A percentile compares a stretch with the other conserved stretches of the same genome.
Conservation (phyloP, 768 basidiomycete species). For the Suillus hirtellus region DNA sequence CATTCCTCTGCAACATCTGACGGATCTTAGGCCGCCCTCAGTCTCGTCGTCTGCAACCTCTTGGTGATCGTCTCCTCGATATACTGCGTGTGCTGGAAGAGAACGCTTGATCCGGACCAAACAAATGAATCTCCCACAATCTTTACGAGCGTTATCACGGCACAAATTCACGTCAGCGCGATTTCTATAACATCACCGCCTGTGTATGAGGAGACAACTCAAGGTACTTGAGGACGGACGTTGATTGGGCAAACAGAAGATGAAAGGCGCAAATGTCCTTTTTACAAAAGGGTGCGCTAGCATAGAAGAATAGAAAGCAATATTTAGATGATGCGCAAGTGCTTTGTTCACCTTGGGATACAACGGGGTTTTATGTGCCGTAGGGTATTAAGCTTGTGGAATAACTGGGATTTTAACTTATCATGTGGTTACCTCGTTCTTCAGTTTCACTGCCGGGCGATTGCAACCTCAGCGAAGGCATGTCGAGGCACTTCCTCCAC, state of each 20-base stretch:
- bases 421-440: neutral
- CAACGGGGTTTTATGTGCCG: neutral
- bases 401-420: neutral
- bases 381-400: neutral
- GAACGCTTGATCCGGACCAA: constrained; percentile 1
- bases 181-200: neutral
- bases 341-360: neutral
- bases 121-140: neutral
- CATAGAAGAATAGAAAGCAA: neutral
- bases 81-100: constrained; percentile 1
- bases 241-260: neutral
- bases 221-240: neutral
- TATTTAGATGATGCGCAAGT: neutral
- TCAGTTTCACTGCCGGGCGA: neutral
- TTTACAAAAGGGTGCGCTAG: neutral
- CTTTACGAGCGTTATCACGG: neutral
- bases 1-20: neutral
- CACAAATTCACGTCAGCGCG: neutral
- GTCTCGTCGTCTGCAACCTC: constrained; percentile 9
- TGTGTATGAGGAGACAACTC: too few relatives aligned
- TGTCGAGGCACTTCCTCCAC: neutral
- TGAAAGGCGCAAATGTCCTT: neutral
- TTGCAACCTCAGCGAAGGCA: neutral
- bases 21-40: constrained; percentile 3
- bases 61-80: constrained; percentile 2